Base-by-base conservation (phyloP, 371 early-diverging fungal genomes). In the Sporodiniella umbellata region DNA sequence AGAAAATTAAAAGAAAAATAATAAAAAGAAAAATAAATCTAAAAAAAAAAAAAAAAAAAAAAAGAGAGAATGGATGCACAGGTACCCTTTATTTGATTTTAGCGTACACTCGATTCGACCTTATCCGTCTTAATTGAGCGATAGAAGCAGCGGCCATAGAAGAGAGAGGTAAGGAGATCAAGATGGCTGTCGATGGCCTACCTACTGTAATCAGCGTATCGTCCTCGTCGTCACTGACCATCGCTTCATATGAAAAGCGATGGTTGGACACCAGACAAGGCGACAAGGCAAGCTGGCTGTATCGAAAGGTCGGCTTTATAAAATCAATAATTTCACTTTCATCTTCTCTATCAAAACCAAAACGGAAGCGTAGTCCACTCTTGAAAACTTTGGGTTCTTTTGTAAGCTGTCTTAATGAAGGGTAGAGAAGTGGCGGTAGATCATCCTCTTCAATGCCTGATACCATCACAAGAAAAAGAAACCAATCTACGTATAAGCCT, bases 121-220 rank as follows among this genome's bases (percentile, higher is more conserved):
- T 45, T 3, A 30, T 21, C 17, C 58, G 33, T 23, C 53, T 48
- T 24, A 23, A 47, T 43, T 38, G 35, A 10, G 58, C 58, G 1
- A 46, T 53, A 10, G 58, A 48, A 23, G 58, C 58, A 11, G 58
- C 58, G 7, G 58, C 58, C 4, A 48, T 48, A 11, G 58, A 51
- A 7, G 43, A 38, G 1, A 53, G 43, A 0, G 58, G 53, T 11
- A 58, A 15, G 10, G 53, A 53, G 28, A 58, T 53, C 8, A 52
- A 31, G 28, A 52, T 48, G 12, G 58, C 58, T 19, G 48, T 52
- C 8, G 53, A n/a, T 30, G 38, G 37, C 22, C 24, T 14, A 42
- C 2, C 19, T 14, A 42, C 40, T 8, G 22, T 19, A 17, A 26
- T 18, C n/a, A 8, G 25, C 23, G 42, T 40, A 15, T 33, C 35